Percentiles rank a stretch among this genome's conserved stretches.
These are phyloP conservation scores for Triticum aestivum DNA, from an alignment of 176 grass and related monocot species.

Conservation along the genomic window DNA sequence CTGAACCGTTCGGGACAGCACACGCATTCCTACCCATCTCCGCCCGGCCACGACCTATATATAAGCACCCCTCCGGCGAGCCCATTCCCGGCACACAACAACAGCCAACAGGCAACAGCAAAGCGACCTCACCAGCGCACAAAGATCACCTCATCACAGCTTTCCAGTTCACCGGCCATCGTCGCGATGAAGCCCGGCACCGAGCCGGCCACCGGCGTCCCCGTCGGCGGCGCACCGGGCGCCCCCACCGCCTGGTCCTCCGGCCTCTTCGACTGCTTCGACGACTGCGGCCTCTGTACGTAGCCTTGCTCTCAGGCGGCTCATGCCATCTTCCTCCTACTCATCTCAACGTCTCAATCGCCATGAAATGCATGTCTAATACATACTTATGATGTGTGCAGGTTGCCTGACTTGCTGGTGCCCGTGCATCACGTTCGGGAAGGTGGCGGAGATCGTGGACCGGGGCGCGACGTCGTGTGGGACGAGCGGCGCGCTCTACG, in stretches of 20 bases:
- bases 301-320: no score
- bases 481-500: conserved; percentile 42
- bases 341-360: no score
- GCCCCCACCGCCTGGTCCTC: conserved; percentile 26
- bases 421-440: conserved; percentile 69
- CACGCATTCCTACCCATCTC: background rate
- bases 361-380: background rate
- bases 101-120: no score
- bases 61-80: no score
- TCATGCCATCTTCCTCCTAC: no score
- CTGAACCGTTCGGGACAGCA: background rate
- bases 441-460: conserved; percentile 69
- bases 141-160: background rate
- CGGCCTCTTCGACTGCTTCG: conserved; percentile 65
- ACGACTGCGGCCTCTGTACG: conserved; percentile 42
- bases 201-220: background rate
- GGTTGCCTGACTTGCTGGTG: conserved; percentile 62
- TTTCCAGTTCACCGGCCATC: no score
- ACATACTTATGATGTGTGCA: background rate
- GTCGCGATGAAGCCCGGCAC: background rate
- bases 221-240: background rate
- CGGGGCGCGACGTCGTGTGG: conserved; percentile 52
- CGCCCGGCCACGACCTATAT: no score
- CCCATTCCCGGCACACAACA: no score
- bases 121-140: no score